Base-by-base conservation (phyloP, 192 early-diverging fungal species). In the Coemansia sp. region DNA sequence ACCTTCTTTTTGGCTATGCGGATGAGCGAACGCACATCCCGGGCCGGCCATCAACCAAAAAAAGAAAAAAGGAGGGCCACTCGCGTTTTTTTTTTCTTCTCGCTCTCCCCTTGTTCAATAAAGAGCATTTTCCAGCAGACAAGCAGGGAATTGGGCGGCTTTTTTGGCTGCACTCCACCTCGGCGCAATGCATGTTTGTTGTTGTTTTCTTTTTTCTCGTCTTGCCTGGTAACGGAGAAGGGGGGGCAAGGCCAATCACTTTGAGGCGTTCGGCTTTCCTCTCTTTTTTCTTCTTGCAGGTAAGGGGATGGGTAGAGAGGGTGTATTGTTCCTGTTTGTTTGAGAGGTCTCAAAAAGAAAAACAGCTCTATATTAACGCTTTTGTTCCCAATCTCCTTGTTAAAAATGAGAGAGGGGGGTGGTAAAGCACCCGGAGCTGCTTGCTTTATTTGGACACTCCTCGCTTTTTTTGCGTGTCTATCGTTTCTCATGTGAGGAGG, bases 311-410 rank as follows among this genome's bases (percentile, higher is more conserved):
- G 52, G 52, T 16, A 25, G 28, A 33, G 53, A 56, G 16, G n/a
- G 16, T 16, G 14, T 31, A 56, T 56, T 56, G 53, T 56, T 34
- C 53, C 53, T 56, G 53, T 26, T n/a, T n/a, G 23, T 52, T 52
- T 45, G 43, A 45, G 43, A 45, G 23, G 11, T 50, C 23, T 21
- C 47, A 52, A 52, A 52, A 26, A 52, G 48, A 52, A 39, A 39
- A 39, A 39, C 43, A 47, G 53, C 53, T 56, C 53, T 56, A 56
- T 56, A 56, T 56, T 56, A 56, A 56, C 53, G 28, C 53, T 25
- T 31, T 56, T 56, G 53, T 56, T 28, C 16, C 23, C 16, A 7
- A 14, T n/a, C 53, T n/a, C 28, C 9, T 28, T 16, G 4, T 5
- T 14, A 18, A 56, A 16, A 16, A n/a, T 12, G 28, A 25, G 25